Percentiles rank a stretch among this genome's conserved stretches.
Evolutionary conservation across 2,329 filamentous ascomycete genomes (phyloP).

Genomic region (Talaromyces amestolkiae): DNA sequence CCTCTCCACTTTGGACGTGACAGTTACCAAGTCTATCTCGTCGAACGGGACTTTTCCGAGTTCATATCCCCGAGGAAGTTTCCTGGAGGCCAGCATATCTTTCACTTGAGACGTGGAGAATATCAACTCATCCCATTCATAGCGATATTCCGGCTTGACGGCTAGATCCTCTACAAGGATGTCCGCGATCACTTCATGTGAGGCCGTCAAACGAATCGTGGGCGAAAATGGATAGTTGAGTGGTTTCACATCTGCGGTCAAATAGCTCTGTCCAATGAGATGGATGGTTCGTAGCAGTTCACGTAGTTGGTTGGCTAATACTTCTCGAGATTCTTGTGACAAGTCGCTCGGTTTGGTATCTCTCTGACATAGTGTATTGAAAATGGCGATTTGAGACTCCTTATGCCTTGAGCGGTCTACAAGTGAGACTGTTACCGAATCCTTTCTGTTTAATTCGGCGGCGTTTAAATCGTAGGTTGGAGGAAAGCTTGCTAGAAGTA

Average conservation of each 20-base stretch:
- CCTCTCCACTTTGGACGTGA: background rate
- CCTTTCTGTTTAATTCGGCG: background rate
- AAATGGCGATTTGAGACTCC: background rate
- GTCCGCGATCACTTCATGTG: background rate
- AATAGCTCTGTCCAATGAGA: background rate
- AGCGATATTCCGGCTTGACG: background rate
- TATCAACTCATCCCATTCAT: background rate
- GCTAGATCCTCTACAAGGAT: background rate
- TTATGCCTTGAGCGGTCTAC: background rate
- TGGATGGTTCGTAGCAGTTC: background rate
- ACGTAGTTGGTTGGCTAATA: background rate
- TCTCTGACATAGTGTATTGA: background rate
- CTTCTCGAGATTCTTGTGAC: background rate
- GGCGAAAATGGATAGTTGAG: background rate
- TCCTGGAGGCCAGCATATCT: background rate
- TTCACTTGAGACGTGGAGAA: background rate
- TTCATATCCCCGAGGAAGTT: background rate
- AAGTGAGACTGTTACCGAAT: background rate
- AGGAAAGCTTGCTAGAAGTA: background rate
- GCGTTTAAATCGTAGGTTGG: background rate
- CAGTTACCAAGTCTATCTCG: background rate
- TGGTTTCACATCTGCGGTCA: background rate
- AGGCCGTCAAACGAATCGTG: background rate
- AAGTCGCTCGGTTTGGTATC: background rate
- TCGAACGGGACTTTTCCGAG: background rate